Base-by-base conservation (phyloP, 2,329 filamentous ascomycete genomes). In the Colletotrichum sp. region DNA sequence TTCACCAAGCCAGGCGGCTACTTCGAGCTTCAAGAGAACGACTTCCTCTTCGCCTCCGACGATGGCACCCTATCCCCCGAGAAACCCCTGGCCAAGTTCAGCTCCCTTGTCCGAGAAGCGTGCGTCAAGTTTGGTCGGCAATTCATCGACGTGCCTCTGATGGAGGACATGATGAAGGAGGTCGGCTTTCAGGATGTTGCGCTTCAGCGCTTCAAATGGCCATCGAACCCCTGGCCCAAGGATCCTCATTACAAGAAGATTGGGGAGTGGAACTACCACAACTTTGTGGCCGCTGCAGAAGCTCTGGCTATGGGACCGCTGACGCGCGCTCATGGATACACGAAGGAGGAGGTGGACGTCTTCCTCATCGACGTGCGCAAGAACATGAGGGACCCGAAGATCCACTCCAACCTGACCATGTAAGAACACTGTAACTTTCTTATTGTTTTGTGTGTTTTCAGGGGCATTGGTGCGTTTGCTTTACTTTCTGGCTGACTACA, bases 1-100 rank as follows among this genome's bases (percentile, higher is more conserved):
- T 92, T 74, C 82, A 83, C 60, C 88, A 88, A 71, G 80, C 88
- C 91, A 0, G 91, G 90, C 13, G 90, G 87, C 5, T 82, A 80
- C 68, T 80, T 87, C 30, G 87, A 89, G 76, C 79, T 86, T 3
- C 84, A 87, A 24, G 88, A 90, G 39, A 83, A 86, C 5, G 81
- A 84, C 26, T 83, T 86, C 10, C 80, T 81, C 1, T 79, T 84
- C 0, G 80, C 79, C 16, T 86, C 79, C 49, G 87, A 89, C 59
- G 88, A 90, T 66, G 84, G 79, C 15, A 85, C 85, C 0, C 74
- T 86, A 6, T 15, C 72, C n/a, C 44, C 67, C 1, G 75, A 68
- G 15, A 77, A 62, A 1, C 76, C 71, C 3, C 34, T 78, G 72
- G 78, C 36, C 74, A 82, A 69, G 66, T 84, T 39, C 80, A 81